Evolutionary conservation across 1,284 basidiomycete species (phyloP), one percentile per base, ranked within the genome.

Genomic region (Microbotryum scabiosae): DNA sequence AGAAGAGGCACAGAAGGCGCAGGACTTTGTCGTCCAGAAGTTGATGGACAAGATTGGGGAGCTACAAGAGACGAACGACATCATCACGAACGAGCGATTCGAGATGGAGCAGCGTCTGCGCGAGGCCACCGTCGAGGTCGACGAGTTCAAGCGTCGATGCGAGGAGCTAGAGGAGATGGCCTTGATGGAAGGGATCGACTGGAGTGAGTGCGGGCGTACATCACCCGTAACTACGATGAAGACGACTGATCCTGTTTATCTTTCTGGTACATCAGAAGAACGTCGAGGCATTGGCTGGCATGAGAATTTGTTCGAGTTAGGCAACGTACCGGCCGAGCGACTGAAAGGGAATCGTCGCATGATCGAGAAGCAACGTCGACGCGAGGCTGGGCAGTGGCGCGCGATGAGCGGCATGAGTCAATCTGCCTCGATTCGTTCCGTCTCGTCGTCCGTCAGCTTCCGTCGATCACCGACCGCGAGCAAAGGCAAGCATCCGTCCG

Each of bases 31-130:
- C 56, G 80, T 90, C 18, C 78, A 82, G 1, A 84, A 88, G 72
- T 80, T 91, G 5, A 74, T 90, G 36, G 70, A 76, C n/a, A 90
- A 90, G 75, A 85, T 91, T 55, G 78, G 81, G 30, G 88, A 91
- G 72, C 78, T 91, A 0, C 85, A 90, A 71, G 79, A 85, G 60
- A 81, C 86, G 14, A 88, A 94, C 71, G 67, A 78, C 20, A 79
- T 82, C 64, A 88, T 93, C 64, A 76, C 83, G 50, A 77, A 81
- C 63, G 82, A 88, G 71, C 85, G 89, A 70, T 73, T 74, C 1
- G 80, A 81, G 63, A 85, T 87, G 1, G 77, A 80, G 18, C 75
- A 76, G 30, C 82, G 84, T 59, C 76, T 89, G 26, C 79, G 80
- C n/a, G 79, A 81, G 5, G 85, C 86, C 9, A 84, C 85, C 64